Percentiles rank a stretch among this genome's conserved stretches.
Conservation (phyloP, 495 filamentous ascomycete genomes). For the Aspergillus cavernicola region DNA sequence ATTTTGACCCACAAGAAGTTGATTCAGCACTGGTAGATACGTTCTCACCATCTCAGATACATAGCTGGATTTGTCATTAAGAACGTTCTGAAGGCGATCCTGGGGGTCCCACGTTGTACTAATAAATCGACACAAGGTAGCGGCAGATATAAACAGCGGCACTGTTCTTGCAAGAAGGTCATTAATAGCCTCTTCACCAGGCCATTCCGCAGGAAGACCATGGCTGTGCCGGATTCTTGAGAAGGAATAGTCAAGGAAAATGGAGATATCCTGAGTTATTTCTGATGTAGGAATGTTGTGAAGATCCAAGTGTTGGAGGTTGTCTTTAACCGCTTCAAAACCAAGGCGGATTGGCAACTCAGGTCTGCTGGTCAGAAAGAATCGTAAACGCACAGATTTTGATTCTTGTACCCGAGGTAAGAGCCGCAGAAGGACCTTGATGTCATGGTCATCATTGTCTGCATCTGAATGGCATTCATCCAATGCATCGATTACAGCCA, state of each 20-base stretch:
- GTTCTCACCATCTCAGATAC: constrained; percentile 12
- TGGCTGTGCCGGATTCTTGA: constrained; percentile 7
- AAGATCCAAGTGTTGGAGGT: constrained; percentile 4
- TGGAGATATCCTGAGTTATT: constrained; percentile 22
- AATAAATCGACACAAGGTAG: constrained; percentile 30
- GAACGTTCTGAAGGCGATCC: constrained; percentile 13
- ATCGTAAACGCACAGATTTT: constrained; percentile 8
- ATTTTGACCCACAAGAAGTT: constrained; percentile 8
- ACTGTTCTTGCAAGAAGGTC: constrained; percentile 13
- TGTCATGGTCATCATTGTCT: constrained; percentile 24
- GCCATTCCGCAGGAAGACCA: constrained; percentile 29
- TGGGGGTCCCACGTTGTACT: constrained; percentile 13
- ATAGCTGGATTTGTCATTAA: constrained; percentile 8
- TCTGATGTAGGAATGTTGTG: constrained; percentile 14
- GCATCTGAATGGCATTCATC: constrained; percentile 39
- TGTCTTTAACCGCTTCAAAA: constrained; percentile 8
- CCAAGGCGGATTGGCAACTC: constrained; percentile 36
- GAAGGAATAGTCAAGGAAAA: constrained; percentile 19
- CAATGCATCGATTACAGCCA: constrained; percentile 45
- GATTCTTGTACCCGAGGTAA: constrained; percentile 13
- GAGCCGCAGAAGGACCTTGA: constrained; percentile 27
- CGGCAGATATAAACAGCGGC: constrained; percentile 28
- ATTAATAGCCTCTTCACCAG: constrained; percentile 19
- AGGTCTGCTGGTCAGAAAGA: constrained; percentile 38
- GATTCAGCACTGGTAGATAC: constrained; percentile 24